Base-by-base conservation (phyloP, 306 rosid species). In the Quercus berberidifolia region DNA sequence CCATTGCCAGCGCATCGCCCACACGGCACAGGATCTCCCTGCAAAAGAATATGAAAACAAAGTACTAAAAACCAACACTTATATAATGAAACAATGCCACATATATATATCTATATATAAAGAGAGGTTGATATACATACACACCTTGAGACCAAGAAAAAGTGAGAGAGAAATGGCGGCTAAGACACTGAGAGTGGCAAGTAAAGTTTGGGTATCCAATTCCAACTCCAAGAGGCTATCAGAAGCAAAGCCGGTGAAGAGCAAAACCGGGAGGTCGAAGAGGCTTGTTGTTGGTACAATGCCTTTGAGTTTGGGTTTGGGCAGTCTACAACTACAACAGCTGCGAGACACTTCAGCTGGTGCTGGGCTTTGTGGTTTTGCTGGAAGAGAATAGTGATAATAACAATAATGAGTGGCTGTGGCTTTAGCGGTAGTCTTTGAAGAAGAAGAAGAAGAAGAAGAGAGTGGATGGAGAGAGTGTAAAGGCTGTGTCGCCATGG, bases 21-120 rank as follows among this genome's bases (percentile, higher is more conserved):
- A 82, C 98, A 94, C 76, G 98, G 90, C 82, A 92, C 91, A 18
- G 98, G 98, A 84, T 90, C 98, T 11, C 98, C 98, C 98, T 94
- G 91, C 87, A 80, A 60, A 83, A 79, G 54, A 69, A 67, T 60
- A n/a, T 1, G 1, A 41, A 1, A n/a, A 31, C 1, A 1, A 69
- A 56, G 30, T 19, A 52, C 31, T 59, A 58, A 33, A 11, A n/a
- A 33, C 74, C 28, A 57, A 31, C 49, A 3, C 46, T 41, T 41
- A 41, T 41, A 41, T 41, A 0, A 41, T 41, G 11, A 41, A 8
- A 41, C 46, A 41, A 41, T 7, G 46, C 46, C 46, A 41, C 11
- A 8, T 41, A 41, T 2, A 21, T 21, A 21, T 21, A 21, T 21
- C 23, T 21, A 21, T 21, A 41, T 41, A 41, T 41, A 7, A 41